Evolutionary conservation across 2,329 filamentous ascomycete species (phyloP), one percentile per base, ranked within the genome.

Genomic region (Colletotrichum salicis): DNA sequence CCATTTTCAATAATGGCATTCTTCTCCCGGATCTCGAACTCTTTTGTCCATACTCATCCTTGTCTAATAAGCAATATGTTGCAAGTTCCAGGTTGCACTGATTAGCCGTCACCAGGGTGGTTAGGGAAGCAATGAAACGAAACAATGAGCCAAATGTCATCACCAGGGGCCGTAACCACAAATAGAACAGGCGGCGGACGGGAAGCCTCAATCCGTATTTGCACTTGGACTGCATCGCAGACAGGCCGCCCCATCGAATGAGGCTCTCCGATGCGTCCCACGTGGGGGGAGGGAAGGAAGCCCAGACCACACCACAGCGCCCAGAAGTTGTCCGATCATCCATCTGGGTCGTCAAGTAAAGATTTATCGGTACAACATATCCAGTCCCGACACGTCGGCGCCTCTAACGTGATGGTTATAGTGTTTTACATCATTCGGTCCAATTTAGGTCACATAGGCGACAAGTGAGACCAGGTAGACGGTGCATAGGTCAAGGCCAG

Each of bases 211-310:
- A 41, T 59, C 37, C 66, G 41, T 33, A 65, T 58, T n/a, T 58
- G 41, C 22, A 60, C 55, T 45, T 45, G 61, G 58, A 33, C 51
- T 69, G 31, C 13, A 27, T 33, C 48, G 41, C 7, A 54, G 62
- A 68, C 68, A 67, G 68, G 54, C 68, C 68, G 67, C 57, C 31
- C 45, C 57, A 63, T 71, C 68, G 68, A 68, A 68, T 71, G 64
- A 68, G 64, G 68, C 68, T 71, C 64, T 33, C 68, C 19, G 41
- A 45, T 68, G 57, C 58, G 68, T 71, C 64, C 68, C 68, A 71
- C 68, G 68, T 71, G 68, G 68, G 63, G 63, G 41, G 33, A 54
- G 64, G 6, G 19, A n/a, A 58, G 19, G 55, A 58, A 58, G 56
- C 48, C 55, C 27, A 51, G 57, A 51, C 31, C 52, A 71, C n/a